phyloP scores from a whole-genome alignment of 441 rosid species.

The Biscutella auriculata region DNA sequence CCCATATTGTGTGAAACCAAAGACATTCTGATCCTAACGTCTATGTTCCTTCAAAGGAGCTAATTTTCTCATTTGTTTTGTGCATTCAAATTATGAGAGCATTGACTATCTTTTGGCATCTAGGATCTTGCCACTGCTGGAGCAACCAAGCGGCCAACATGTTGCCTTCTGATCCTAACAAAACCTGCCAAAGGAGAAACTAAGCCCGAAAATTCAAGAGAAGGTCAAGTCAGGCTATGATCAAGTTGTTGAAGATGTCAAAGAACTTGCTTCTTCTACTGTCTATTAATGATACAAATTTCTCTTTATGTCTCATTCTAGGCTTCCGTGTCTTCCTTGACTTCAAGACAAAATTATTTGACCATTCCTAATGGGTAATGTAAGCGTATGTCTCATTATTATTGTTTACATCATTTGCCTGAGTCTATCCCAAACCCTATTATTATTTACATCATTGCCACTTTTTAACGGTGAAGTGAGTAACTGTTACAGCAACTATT shows the following conservation, averaged over 20 bases:
- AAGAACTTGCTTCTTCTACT: slow-evolving; percentile 39
- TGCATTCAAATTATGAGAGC: background rate
- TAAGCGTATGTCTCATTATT: background rate
- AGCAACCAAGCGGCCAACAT: slow-evolving; percentile 29
- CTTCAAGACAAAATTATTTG: background rate
- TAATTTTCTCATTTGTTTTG: slow-evolving; percentile 17
- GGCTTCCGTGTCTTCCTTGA: background rate
- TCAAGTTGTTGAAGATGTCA: slow-evolving; percentile 39
- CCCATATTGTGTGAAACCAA: slow-evolving; percentile 10
- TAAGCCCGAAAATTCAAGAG: slow-evolving; percentile 26
- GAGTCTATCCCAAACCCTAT: background rate
- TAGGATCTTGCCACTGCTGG: slow-evolving; percentile 31
- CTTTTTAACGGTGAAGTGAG: background rate
- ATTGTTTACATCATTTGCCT: background rate
- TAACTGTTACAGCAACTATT: slow-evolving; percentile 13
- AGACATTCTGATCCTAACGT: slow-evolving; percentile 33
- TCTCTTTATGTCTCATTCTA: background rate
- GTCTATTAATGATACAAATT: background rate
- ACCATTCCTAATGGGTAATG: background rate
- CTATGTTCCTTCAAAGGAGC: slow-evolving; percentile 72
- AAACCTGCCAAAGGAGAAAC: slow-evolving; percentile 24
- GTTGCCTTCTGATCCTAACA: slow-evolving; percentile 24
- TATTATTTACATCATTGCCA: slow-evolving; percentile 17
- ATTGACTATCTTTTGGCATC: background rate
- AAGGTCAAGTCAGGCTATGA: slow-evolving; percentile 39